Evolutionary conservation across 192 early-diverging fungal genomes (phyloP), one percentile per base, ranked within the genome.

Genomic region (Lobosporangium transversale): DNA sequence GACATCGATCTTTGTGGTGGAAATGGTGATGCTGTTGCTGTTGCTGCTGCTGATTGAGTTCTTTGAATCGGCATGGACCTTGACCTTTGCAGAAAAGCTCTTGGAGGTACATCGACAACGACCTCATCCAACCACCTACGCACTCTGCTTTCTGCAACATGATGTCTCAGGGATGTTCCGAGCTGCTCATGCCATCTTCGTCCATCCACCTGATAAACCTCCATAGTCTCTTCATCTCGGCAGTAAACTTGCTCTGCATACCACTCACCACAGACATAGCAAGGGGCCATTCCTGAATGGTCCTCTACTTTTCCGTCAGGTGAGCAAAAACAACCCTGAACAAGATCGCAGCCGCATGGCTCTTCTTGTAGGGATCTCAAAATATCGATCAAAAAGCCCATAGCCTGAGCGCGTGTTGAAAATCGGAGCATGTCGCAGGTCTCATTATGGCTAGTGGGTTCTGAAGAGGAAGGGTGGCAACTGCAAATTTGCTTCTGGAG

Each of bases 221-320:
- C 68, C 53, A 51, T 33, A 1, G 62, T 60, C 17, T 55, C 32
- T 14, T 55, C 44, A 40, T 62, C 53, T 8, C 43, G 42, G 20
- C 50, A 55, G 23, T 52, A 58, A 1, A 65, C 64, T 20, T 66
- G 64, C 48, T 76, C 64, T 37, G 64, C 64, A 30, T 67, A 76
- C 73, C 73, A 76, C 40, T 76, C 73, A 6, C 73, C 73, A 35
- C 73, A 76, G 23, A 76, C 59, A n/a, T 76, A 76, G 53, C 73
- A 76, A 2, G 73, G 73, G 0, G 64, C 64, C 53, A 61, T 42
- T 27, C 64, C 73, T 3, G 54, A 45, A 43, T 75, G 63, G 24
- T 75, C 62, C 36, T 75, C 71, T 11, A 62, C 58, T 12, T 33
- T 37, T 8, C 70, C 70, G 12, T 74, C 70, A 2, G 61, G 61